These are phyloP conservation scores for Euphorbia tirucalli DNA, from an alignment of 345 rosid species.

Conservation along the genomic window DNA sequence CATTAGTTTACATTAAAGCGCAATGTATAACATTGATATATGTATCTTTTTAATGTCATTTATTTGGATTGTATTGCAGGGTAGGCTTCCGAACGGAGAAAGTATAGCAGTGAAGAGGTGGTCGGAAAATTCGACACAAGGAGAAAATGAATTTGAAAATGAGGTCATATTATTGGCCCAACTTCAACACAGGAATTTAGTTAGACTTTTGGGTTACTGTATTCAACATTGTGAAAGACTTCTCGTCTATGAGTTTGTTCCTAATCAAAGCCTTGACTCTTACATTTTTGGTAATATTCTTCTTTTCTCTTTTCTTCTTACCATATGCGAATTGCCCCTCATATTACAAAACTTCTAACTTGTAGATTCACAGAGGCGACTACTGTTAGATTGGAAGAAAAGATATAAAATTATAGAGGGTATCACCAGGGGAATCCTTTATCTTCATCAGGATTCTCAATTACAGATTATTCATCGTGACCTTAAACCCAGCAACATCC, in stretches of 20 bases:
- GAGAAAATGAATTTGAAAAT: conserved; percentile 3
- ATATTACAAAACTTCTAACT: no score
- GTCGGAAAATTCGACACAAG: not conserved
- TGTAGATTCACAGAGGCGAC: not conserved
- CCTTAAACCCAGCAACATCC: not conserved
- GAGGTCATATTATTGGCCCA: not conserved
- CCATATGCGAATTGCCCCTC: no score
- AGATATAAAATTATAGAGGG: not conserved
- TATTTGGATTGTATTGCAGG: not conserved
- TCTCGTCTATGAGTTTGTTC: conserved; percentile 7
- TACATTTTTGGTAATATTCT: not conserved
- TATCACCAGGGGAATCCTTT: not conserved
- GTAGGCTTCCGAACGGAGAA: conserved; percentile 1
- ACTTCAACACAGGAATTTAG: conserved; percentile 5
- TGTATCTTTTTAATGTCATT: no score
- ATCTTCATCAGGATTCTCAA: conserved; percentile 4
- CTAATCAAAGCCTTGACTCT: not conserved
- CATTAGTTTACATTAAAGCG: no score
- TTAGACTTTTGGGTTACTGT: conserved; percentile 1
- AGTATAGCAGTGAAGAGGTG: not conserved
- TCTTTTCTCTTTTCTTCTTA: no score
- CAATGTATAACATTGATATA: no score
- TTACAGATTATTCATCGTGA: conserved; percentile 7
- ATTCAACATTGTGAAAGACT: not conserved
- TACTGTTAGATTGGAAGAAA: not conserved